These are phyloP conservation scores for Brassica juncea DNA, from an alignment of 345 rosid genomes.

Conservation along the genomic window DNA sequence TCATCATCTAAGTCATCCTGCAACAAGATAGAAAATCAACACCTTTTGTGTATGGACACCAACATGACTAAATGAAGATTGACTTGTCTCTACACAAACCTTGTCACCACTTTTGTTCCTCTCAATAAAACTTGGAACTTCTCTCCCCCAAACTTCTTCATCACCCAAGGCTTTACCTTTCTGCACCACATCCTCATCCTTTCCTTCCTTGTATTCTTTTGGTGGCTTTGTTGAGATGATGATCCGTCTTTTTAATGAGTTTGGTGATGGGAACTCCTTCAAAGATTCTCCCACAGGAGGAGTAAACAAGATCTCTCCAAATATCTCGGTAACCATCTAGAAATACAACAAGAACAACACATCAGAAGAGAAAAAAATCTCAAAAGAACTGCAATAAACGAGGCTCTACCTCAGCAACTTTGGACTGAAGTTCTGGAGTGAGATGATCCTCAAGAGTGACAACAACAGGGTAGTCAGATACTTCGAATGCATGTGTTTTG, in stretches of 20 bases:
- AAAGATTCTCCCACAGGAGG: conserved; percentile 65
- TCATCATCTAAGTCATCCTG: conserved; percentile 47
- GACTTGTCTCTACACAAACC: conserved; percentile 8
- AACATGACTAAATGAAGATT: conserved; percentile 18
- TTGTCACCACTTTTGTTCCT: conserved; percentile 26
- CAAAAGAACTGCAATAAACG: neutral
- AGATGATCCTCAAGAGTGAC: conserved; percentile 90
- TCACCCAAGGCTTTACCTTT: conserved; percentile 52
- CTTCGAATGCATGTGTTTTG: conserved; percentile 69
- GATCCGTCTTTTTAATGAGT: conserved; percentile 55
- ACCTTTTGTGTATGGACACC: conserved; percentile 17
- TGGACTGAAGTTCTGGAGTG: conserved; percentile 74
- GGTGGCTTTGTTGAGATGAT: conserved; percentile 90
- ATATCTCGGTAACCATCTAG: conserved; percentile 76
- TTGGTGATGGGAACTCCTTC: conserved; percentile 76
- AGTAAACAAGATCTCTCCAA: conserved; percentile 69
- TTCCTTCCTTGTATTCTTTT: conserved; percentile 58
- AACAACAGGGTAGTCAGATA: conserved; percentile 75
- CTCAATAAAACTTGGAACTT: conserved; percentile 52
- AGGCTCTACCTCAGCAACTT: conserved; percentile 70
- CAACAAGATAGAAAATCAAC: conserved; percentile 12
- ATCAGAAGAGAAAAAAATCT: neutral
- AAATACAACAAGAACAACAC: conserved; percentile 26
- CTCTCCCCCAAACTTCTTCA: conserved; percentile 84
- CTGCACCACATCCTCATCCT: conserved; percentile 33